A percentile compares a stretch with the other conserved stretches of the same genome.
Conservation (phyloP, 2,329 filamentous ascomycete genomes). For the Diplodia corticola region DNA sequence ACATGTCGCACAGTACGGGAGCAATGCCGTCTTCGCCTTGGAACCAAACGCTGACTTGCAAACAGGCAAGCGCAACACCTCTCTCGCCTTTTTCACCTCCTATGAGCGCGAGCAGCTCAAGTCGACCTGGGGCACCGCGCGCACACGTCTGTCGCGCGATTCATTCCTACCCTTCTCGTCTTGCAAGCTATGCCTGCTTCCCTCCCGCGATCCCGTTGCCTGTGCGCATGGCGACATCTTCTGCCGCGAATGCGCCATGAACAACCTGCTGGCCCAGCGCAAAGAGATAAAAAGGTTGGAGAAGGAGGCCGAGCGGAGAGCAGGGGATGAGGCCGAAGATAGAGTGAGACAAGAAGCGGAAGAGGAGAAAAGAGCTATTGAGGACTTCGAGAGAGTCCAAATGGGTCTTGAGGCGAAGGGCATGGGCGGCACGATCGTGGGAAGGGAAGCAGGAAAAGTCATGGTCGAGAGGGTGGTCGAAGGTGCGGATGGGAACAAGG, state of each 20-base stretch:
- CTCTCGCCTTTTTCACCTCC: slow-evolving; percentile 88
- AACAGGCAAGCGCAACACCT: slow-evolving; percentile 76
- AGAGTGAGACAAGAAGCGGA: slow-evolving; percentile 65
- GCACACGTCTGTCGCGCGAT: slow-evolving; percentile 83
- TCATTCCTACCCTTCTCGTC: slow-evolving; percentile 90
- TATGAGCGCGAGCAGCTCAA: slow-evolving; percentile 85
- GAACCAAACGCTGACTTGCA: not conserved
- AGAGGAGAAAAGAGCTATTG: slow-evolving; percentile 67
- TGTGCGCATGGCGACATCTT: slow-evolving; percentile 86
- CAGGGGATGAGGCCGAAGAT: slow-evolving; percentile 63
- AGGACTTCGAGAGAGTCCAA: slow-evolving; percentile 83
- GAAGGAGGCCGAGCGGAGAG: slow-evolving; percentile 62
- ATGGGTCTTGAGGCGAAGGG: slow-evolving; percentile 57
- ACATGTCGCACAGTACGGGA: slow-evolving; percentile 54
- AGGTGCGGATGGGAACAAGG: slow-evolving; percentile 36
- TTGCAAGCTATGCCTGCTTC: slow-evolving; percentile 82
- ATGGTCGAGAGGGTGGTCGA: slow-evolving; percentile 43
- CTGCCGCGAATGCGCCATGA: slow-evolving; percentile 90
- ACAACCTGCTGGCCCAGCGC: slow-evolving; percentile 85
- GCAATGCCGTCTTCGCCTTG: not conserved
- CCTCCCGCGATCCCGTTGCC: slow-evolving; percentile 77
- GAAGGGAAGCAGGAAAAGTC: slow-evolving; percentile 47
- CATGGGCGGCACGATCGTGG: slow-evolving; percentile 40
- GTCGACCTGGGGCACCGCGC: slow-evolving; percentile 75
- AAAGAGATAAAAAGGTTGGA: slow-evolving; percentile 86